Evolutionary conservation across 2,329 filamentous ascomycete genomes (phyloP).

Genomic region (Calonectria multiphialidica): DNA sequence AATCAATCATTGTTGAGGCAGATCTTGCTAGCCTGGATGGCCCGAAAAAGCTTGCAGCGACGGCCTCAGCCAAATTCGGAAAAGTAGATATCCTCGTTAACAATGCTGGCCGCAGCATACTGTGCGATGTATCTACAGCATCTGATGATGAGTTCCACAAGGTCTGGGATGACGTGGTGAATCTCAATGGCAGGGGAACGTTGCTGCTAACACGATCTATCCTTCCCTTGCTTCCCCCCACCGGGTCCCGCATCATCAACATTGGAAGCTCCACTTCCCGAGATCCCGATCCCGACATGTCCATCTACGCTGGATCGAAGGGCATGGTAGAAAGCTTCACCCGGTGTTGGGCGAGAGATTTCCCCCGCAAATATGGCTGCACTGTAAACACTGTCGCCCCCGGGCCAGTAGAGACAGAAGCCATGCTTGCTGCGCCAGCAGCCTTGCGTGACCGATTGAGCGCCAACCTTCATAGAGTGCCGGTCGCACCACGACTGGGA

Average conservation of each 20-base stretch:
- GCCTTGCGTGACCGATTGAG: background rate
- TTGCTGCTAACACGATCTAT: background rate
- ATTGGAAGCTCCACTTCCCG: slow-evolving; percentile 3
- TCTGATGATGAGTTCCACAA: background rate
- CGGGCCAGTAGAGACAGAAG: background rate
- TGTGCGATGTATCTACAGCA: background rate
- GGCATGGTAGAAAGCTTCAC: background rate
- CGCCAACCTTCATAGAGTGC: background rate
- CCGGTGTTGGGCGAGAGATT: background rate
- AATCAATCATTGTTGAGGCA: background rate
- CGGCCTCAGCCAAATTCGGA: background rate
- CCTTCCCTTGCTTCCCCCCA: background rate
- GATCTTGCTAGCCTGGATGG: background rate
- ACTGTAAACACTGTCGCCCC: background rate
- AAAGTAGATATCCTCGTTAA: background rate
- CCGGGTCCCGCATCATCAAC: slow-evolving; percentile 2
- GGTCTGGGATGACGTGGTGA: background rate
- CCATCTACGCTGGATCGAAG: background rate
- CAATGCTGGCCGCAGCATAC: background rate
- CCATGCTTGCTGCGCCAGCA: background rate
- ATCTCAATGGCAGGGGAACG: background rate
- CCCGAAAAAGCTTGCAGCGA: background rate
- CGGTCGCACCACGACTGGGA: background rate
- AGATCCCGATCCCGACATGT: slow-evolving; percentile 2
- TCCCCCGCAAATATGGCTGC: background rate